Conservation (phyloP, 2,329 filamentous ascomycete species). For the Lecanoromycetidae sp. region DNA sequence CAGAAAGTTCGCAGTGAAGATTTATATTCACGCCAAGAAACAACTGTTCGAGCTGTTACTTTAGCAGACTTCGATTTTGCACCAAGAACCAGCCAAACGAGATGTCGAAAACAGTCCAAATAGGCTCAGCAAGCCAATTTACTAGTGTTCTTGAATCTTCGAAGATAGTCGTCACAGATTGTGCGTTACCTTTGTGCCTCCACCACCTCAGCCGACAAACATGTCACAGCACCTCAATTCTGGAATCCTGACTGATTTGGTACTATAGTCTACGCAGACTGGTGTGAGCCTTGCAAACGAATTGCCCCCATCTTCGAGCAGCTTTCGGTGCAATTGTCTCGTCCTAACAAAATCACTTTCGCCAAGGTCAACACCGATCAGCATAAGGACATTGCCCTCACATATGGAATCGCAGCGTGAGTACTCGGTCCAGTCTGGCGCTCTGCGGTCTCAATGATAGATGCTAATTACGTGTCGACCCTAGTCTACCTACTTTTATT, state of each 20-base stretch:
- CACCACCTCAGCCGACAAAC: conserved; percentile 3
- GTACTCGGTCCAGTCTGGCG: conserved; percentile 20
- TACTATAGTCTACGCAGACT: conserved; percentile 67
- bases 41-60: no score
- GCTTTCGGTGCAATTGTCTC: conserved; percentile 58
- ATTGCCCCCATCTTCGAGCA: conserved; percentile 75
- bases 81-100: no score
- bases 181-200: conserved; percentile 44
- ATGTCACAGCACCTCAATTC: not conserved
- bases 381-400: conserved; percentile 59
- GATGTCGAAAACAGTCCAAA: conserved; percentile 36
- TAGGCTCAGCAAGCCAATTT: conserved; percentile 57
- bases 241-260: conserved; percentile 1
- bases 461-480: not conserved
- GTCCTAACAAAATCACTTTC: conserved; percentile 64
- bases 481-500: conserved; percentile 78
- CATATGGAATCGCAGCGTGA: conserved; percentile 59
- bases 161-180: conserved; percentile 74
- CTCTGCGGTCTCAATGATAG: no score
- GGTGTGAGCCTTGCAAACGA: conserved; percentile 71
- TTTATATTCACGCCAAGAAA: no score
- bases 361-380: conserved; percentile 75
- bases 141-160: conserved; percentile 56
- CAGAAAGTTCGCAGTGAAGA: no score
- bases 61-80: no score